These are phyloP conservation scores for Arthrobotrys musiformis DNA, from an alignment of 2,329 filamentous ascomycete species.

Conservation along the genomic window DNA sequence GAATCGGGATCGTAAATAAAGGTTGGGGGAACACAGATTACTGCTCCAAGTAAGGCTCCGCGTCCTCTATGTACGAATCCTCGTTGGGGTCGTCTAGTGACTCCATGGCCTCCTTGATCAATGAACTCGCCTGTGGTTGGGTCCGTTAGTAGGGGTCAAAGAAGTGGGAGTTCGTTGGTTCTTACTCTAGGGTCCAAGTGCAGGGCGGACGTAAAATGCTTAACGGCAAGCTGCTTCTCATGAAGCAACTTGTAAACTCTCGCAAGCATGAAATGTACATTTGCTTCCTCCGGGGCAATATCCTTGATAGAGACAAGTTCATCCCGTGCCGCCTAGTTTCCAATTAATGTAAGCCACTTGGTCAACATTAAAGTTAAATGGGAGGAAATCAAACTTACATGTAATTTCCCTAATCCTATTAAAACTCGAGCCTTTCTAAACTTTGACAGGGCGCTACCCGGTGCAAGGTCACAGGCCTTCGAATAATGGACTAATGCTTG, in stretches of 20 bases:
- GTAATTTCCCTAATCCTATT: constrained; percentile 74
- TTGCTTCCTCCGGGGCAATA: constrained; percentile 91
- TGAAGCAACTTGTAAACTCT: constrained; percentile 80
- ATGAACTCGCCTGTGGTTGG: constrained; percentile 77
- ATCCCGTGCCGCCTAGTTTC: constrained; percentile 75
- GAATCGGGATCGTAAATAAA: not conserved
- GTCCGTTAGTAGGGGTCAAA: not conserved
- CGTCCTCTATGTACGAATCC: constrained; percentile 63
- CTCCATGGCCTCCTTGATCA: constrained; percentile 97
- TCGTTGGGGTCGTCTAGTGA: constrained; percentile 82
- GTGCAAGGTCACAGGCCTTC: constrained; percentile 83
- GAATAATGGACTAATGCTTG: constrained; percentile 83
- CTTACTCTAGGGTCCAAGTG: constrained; percentile 95
- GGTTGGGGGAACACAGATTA: constrained; percentile 1
- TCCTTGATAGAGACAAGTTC: constrained; percentile 91
- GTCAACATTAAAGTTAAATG: not conserved
- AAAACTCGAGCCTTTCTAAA: constrained; percentile 93
- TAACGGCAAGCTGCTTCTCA: constrained; percentile 82
- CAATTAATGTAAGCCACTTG: not conserved
- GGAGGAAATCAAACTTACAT: constrained; percentile 48
- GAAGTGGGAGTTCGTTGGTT: constrained; percentile 30
- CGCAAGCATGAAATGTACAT: constrained; percentile 93
- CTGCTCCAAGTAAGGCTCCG: constrained; percentile 51
- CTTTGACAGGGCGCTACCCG: constrained; percentile 81
- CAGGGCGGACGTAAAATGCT: constrained; percentile 91